Evolutionary conservation across 352 stramenopile species (phyloP), one percentile per base, ranked within the genome.

Genomic region (Lagenidium sp.): DNA sequence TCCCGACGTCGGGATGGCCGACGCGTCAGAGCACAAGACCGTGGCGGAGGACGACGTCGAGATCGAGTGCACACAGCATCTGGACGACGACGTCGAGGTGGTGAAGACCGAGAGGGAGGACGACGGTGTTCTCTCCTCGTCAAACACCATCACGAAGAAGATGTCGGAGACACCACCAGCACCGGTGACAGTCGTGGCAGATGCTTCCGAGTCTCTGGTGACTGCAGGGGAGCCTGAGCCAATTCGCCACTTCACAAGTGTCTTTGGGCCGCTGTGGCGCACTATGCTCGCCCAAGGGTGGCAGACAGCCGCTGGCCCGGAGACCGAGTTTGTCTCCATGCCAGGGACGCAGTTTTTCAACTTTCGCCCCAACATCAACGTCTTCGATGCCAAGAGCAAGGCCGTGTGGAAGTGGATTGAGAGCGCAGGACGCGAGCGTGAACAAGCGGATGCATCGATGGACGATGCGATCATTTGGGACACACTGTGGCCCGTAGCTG

Each of bases 291-390:
- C 42, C 23, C 50, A 59, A 1, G 77, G 77, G 10, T 86, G 77
- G 77, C 64, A 84, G 48, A 68, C 80, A n/a, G 73, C 74, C 8
- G 53, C 71, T 16, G 65, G 71, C 2, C 50, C 50, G 7, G 78
- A 79, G 44, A 81, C 68, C 3, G 41, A 82, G 41, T 85, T 86
- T 36, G 82, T 76, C 35, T 65, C 72, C 15, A 89, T 89, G 77
- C 77, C 77, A 0, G 73, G 60, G 21, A 82, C 81, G 23, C 61
- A 82, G 50, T 89, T 89, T 41, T 85, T 84, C 62, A 85, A 82
- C 53, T 89, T 89, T 28, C 73, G 74, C 29, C 77, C 77, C 19
- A 89, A 86, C 53, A 71, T 89, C 36, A 89, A 86, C 57, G 71
- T 86, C 36, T 89, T 89, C 23, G 77, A 89, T 58, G 71, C 61